Percentiles rank a stretch among this genome's conserved stretches.
Conservation (phyloP, 2,329 filamentous ascomycete species). For the Hymenoscyphus salicellus region DNA sequence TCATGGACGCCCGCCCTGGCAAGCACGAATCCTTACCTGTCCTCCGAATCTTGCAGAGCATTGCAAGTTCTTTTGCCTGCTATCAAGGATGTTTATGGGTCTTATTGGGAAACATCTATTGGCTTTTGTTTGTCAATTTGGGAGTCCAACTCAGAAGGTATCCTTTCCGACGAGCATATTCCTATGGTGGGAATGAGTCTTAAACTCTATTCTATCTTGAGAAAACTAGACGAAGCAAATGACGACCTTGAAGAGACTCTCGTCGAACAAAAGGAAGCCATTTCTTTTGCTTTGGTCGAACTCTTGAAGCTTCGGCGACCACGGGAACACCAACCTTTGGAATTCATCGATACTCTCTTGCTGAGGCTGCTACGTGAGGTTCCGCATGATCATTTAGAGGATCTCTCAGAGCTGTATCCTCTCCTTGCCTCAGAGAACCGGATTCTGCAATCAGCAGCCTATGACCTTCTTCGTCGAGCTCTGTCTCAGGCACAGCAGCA, state of each 20-base stretch:
- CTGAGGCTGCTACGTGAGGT: constrained; percentile 66
- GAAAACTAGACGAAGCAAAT: constrained; percentile 68
- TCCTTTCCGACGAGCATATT: constrained; percentile 47
- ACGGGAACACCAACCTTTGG: constrained; percentile 59
- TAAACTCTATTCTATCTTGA: constrained; percentile 63
- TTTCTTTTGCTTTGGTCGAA: constrained; percentile 57
- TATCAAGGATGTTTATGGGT: constrained; percentile 79
- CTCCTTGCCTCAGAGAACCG: constrained; percentile 73
- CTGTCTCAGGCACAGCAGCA: constrained; percentile 77
- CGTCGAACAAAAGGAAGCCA: constrained; percentile 53
- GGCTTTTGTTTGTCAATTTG: constrained; percentile 58
- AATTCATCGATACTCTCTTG: constrained; percentile 73
- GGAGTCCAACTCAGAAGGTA: constrained; percentile 44
- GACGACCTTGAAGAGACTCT: constrained; percentile 81
- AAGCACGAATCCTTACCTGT: constrained; percentile 44
- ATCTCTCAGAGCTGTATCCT: constrained; percentile 68
- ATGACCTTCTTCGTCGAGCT: constrained; percentile 73
- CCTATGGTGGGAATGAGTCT: constrained; percentile 70
- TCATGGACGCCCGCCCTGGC: constrained; percentile 61
- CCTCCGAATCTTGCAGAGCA: constrained; percentile 53
- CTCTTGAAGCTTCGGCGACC: constrained; percentile 56
- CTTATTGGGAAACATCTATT: constrained; percentile 73
- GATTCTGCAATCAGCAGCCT: constrained; percentile 76
- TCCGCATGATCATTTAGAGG: constrained; percentile 58
- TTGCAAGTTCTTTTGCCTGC: constrained; percentile 64